phyloP scores from a whole-genome alignment of 805 yeast species.

The Wickerhamiella cacticola region DNA sequence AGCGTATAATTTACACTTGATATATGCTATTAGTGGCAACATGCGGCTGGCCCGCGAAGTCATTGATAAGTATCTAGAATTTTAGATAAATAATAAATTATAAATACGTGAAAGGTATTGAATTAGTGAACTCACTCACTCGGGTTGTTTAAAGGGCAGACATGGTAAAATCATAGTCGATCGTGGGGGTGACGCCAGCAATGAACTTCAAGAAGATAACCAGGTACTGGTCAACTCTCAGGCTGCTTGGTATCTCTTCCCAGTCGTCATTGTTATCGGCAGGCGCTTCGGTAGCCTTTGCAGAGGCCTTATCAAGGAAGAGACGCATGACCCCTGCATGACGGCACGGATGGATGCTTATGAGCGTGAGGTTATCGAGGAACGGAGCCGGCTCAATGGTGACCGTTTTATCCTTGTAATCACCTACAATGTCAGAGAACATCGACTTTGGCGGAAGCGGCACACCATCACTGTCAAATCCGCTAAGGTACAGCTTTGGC shows the following conservation, averaged over 20 bases:
- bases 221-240: slow-evolving; percentile 84
- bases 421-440: slow-evolving; percentile 90
- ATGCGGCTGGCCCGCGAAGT: slow-evolving; percentile 47
- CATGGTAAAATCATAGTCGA: slow-evolving; percentile 98
- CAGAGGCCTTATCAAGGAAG: slow-evolving; percentile 59
- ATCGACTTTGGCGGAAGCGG: slow-evolving; percentile 80
- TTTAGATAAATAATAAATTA: slow-evolving; percentile 25
- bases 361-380: slow-evolving; percentile 53
- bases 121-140: neutral
- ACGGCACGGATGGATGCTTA: slow-evolving; percentile 91
- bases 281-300: slow-evolving; percentile 23
- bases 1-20: slow-evolving; percentile 70
- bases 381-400: slow-evolving; percentile 92
- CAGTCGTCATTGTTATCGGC: slow-evolving; percentile 37
- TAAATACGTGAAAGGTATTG: neutral
- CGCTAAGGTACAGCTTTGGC: slow-evolving; percentile 86
- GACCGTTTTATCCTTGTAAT: slow-evolving; percentile 89
- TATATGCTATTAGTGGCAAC: slow-evolving; percentile 69
- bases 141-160: slow-evolving; percentile 43
- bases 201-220: slow-evolving; percentile 85
- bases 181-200: slow-evolving; percentile 94
- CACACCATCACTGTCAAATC: slow-evolving; percentile 69
- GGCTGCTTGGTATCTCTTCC: slow-evolving; percentile 44
- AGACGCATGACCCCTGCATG: slow-evolving; percentile 93
- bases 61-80: slow-evolving; percentile 51